A percentile compares a stretch with the other conserved stretches of the same genome.
Evolutionary conservation across 139 green algal species (phyloP).

Genomic region (Chlamydomonas urium): DNA sequence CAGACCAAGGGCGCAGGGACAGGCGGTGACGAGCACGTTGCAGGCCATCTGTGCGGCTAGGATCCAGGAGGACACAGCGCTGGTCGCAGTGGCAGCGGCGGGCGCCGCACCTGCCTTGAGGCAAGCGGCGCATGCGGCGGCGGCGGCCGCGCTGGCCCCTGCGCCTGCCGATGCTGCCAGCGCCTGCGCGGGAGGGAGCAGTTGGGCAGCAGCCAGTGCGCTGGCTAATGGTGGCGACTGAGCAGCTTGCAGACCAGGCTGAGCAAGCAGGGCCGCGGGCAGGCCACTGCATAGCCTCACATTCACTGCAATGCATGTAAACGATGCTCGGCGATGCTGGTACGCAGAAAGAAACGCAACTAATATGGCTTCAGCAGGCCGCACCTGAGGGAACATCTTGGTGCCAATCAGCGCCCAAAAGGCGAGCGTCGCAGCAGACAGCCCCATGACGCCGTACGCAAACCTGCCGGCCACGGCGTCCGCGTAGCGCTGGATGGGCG

Average conservation of each 20-base stretch:
- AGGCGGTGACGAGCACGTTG: constrained; percentile 92
- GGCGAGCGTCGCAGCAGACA: constrained; percentile 65
- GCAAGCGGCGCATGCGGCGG: constrained; percentile 2
- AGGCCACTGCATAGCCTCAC: too few species aligned
- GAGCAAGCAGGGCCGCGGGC: too few species aligned
- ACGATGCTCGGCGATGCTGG: too few species aligned
- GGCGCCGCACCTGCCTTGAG: too few species aligned
- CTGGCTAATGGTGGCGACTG: too few species aligned
- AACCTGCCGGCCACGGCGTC: constrained; percentile 75
- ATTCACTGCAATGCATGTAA: too few species aligned
- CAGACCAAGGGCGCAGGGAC: constrained; percentile 89
- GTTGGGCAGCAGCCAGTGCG: too few species aligned
- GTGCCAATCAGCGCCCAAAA: constrained; percentile 73
- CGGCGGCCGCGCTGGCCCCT: background rate
- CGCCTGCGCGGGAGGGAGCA: constrained; percentile 33
- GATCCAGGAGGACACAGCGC: constrained; percentile 45
- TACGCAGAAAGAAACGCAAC: too few species aligned
- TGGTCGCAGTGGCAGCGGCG: constrained; percentile 11
- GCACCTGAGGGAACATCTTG: constrained; percentile 64
- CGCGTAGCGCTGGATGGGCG: constrained; percentile 81
- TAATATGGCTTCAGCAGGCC: too few species aligned
- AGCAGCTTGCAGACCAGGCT: too few species aligned
- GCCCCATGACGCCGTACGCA: constrained; percentile 76
- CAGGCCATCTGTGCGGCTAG: constrained; percentile 78
- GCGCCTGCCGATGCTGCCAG: constrained; percentile 25